phyloP scores from a whole-genome alignment of 768 basidiomycete species.

The Termitomyces sp. region DNA sequence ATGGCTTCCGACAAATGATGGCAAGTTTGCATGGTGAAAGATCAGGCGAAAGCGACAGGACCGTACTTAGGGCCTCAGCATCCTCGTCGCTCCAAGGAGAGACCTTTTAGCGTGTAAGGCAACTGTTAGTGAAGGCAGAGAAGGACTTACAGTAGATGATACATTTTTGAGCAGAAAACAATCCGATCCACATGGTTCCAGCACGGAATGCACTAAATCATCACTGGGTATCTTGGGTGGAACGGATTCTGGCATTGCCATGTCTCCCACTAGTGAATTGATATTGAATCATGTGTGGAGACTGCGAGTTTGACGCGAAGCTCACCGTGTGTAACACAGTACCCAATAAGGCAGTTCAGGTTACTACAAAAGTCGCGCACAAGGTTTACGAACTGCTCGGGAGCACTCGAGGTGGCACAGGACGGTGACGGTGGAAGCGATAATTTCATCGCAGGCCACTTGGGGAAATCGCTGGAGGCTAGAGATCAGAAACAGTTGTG shows the following conservation, averaged over 20 bases:
- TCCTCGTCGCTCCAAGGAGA: slow-evolving; percentile 38
- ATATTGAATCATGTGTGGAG: background rate
- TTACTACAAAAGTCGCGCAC: slow-evolving; percentile 48
- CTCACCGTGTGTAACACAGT: slow-evolving; percentile 50
- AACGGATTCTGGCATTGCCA: slow-evolving; percentile 23
- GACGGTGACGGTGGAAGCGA: slow-evolving; percentile 2
- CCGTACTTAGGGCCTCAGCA: slow-evolving; percentile 31
- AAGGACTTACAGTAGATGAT: slow-evolving; percentile 12
- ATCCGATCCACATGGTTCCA: slow-evolving; percentile 25
- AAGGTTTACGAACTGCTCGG: slow-evolving; percentile 27
- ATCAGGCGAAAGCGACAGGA: slow-evolving; percentile 43
- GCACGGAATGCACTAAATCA: slow-evolving; percentile 12
- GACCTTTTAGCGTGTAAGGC: slow-evolving; percentile 9
- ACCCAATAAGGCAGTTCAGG: slow-evolving; percentile 45
- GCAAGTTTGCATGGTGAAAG: slow-evolving; percentile 52
- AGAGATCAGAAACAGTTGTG: background rate
- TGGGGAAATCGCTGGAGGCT: slow-evolving; percentile 26
- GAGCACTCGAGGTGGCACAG: slow-evolving; percentile 9
- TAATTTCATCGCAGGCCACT: slow-evolving; percentile 21
- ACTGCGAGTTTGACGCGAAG: background rate
- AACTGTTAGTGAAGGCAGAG: background rate
- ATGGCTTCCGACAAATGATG: slow-evolving; percentile 52
- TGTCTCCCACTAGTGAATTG: slow-evolving; percentile 21
- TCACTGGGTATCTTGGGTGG: slow-evolving; percentile 20
- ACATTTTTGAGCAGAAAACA: slow-evolving; percentile 26